Conservation (phyloP, 805 yeast genomes). For the Ogataea henricii region DNA sequence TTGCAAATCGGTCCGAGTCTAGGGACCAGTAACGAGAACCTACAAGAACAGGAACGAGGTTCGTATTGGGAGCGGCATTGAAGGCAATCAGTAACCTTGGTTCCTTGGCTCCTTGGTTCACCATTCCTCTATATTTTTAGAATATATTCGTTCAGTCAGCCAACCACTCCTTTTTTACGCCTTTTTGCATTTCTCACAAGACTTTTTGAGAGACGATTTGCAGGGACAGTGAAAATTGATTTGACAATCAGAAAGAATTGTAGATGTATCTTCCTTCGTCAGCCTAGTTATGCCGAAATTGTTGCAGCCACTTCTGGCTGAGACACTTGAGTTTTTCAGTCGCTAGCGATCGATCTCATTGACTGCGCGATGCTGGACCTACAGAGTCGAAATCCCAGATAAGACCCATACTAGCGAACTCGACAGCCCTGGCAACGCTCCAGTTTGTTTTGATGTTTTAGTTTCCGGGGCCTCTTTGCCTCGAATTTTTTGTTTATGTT, state of each 20-base stretch:
- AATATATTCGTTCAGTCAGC: background rate
- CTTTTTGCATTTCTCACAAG: background rate
- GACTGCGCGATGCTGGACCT: too few species aligned
- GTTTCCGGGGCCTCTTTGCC: background rate
- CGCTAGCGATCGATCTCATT: too few species aligned
- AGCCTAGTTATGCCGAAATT: too few species aligned
- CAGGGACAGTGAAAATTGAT: background rate
- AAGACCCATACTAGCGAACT: background rate
- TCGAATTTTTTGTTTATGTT: constrained; percentile 1
- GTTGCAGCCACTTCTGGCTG: too few species aligned
- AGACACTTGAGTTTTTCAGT: too few species aligned
- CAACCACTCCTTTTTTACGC: background rate
- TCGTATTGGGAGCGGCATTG: too few species aligned
- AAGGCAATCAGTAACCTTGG: background rate
- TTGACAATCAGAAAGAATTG: background rate
- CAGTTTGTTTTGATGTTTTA: constrained; percentile 2
- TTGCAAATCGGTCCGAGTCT: background rate
- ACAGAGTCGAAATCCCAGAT: too few species aligned
- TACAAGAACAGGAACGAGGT: too few species aligned
- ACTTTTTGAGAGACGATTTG: background rate
- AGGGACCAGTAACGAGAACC: background rate
- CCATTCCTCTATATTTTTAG: too few species aligned
- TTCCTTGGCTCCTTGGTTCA: too few species aligned
- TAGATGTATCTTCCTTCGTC: too few species aligned
- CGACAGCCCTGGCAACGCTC: background rate